Evolutionary conservation across 768 basidiomycete species (phyloP), one percentile per base, ranked within the genome.

Genomic region (Suillus ampliporus): DNA sequence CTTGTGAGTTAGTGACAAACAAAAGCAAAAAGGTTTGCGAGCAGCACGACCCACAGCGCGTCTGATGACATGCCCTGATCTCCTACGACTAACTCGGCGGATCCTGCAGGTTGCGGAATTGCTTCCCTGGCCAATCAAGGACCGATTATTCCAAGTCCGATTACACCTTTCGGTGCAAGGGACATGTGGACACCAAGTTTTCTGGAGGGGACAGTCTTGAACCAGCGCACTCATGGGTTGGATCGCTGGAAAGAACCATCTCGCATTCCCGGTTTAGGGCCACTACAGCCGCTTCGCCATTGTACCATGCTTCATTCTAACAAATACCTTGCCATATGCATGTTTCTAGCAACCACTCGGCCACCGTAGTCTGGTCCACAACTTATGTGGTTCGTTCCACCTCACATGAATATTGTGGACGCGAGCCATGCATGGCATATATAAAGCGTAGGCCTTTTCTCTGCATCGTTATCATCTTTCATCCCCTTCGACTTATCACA

Each of bases 191-290:
- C 78, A 89, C 91, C 90, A 92, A 93, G 89, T 92, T 92, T 91
- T 93, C 91, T 86, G 89, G 90, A 92, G 91, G 90, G 89, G 89
- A 87, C 87, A 84, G 90, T 83, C 89, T 92, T 89, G 91, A 92
- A 92, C 89, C 88, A 90, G 91, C 91, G 91, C 91, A 86, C 91
- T 84, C 76, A 79, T 82, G 84, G 78, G 76, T 76, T 69, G 75
- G 48, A 66, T 75, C 84, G 89, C 86, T 85, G 90, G 79, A 78
- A 26, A 64, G 76, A 76, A 77, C 83, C 84, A 83, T 84, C 82
- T 80, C 87, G 80, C 90, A 92, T 92, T 88, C 91, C 91, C 86
- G 81, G 82, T 70, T 89, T 81, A 78, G 84, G 89, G 89, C 90
- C 91, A 69, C 76, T 85, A 92, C 90, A 93, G 84, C 91, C 90